Base-by-base conservation (phyloP, 108 stramenopile species). In the Cylindrotheca closterium region DNA sequence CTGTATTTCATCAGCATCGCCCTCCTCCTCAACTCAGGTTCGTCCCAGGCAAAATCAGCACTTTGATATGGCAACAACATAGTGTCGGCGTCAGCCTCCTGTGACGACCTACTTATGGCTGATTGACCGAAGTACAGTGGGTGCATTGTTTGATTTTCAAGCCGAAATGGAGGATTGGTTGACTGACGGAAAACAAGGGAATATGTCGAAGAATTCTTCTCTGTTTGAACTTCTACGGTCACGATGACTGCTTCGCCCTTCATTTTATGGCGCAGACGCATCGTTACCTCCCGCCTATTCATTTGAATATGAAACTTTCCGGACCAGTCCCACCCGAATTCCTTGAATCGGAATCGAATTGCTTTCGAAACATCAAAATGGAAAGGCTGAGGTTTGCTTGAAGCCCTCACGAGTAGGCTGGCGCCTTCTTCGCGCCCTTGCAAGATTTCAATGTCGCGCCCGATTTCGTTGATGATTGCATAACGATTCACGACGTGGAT, bases 41-140 rank as follows among this genome's bases (percentile, higher is more conserved):
- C 73, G 47, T 88, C 83, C 87, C 87, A 88, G 15, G 87, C 83
- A 62, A 82, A 88, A 12, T 74, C 64, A 32, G 67, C 74, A 45
- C 66, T 67, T 58, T 88, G 83, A 58, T 84, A 88, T 23, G 83
- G 83, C 5, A 88, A 60, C 24, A 88, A 31, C 51, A 78, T 73
- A 2, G 71, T 74, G 23, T 79, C 79, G 18, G 63, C 28, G 33
- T 74, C 63, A 33, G 65, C 53, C 10, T 69, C 64, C 27, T 64
- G 58, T 32, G 59, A 42, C 5, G 58, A 34, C 19, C 59, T 0
- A 15, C 47, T 53, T 30, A 51, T 53, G 2, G 66, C 28, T 45
- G 62, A 69, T 63, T 88, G 87, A 1, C 66, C 67, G 32, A 77
- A 82, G 47, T 70, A 31, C 19, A 88, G 45, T 1, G 87, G 82